Base-by-base conservation (phyloP, 2,329 filamentous ascomycete species). In the Blumeriella jaapii region DNA sequence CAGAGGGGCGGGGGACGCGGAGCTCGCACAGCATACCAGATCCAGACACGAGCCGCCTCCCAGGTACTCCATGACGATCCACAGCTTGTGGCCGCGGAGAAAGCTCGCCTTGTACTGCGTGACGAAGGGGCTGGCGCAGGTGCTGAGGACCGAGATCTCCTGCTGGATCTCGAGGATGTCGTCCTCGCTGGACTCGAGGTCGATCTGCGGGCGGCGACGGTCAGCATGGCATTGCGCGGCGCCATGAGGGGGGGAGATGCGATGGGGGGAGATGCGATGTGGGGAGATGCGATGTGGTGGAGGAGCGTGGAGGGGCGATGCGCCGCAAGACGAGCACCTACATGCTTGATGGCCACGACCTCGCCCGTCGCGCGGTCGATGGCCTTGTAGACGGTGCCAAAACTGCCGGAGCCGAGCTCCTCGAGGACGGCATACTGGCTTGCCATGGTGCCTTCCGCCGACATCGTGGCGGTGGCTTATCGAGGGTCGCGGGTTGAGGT, bases 51-150 rank as follows among this genome's bases (percentile, higher is more conserved):
- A 96, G 25, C 91, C 91, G 45, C 91, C 91, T 5, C 91, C 91
- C 8, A 98, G 66, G 55, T 82, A 98, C 60, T 98, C 91, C 91
- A 98, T 98, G 39, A 96, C 85, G 55, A 98, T 98, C 91, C 91
- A 98, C 66, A 98, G 65, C 62, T 96, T 98, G 57, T 87, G 82
- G 16, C 91, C 91, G 49, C 84, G 77, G n/a, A 96, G 71, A 59
- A 96, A 98, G 55, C 87, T 95, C 14, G 84, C 82, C 58, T 87
- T 93, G 68, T 98, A 98, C 57, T 93, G 83, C 11, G 91, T 96
- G 49, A 98, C 86, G 59, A 82, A 93, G 30, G 82, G 81, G 57
- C 87, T 95, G 48, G 82, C 82, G 64, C 91, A 98, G 34, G 91
- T 95, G 61, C 87, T 91, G 42, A 98, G 69, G 20, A 98, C 82